These are phyloP conservation scores for Artemisia annua DNA, from an alignment of 129 eudicot genomes.

Conservation along the genomic window DNA sequence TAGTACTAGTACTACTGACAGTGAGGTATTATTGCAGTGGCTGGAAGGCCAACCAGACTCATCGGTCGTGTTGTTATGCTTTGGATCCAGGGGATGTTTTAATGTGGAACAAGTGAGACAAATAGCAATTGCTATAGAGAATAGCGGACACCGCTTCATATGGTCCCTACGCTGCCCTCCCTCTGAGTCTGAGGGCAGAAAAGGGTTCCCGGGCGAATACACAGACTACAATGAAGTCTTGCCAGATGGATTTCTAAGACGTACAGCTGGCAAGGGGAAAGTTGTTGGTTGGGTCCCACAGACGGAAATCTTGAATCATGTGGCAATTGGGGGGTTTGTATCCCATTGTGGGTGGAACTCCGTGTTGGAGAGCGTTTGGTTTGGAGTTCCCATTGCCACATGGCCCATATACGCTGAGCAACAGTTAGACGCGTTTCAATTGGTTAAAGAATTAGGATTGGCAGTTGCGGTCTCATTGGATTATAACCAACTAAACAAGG, in stretches of 20 bases:
- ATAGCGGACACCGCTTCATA: no score
- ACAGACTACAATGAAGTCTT: no score
- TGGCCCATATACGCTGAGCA: slow-evolving; percentile 47
- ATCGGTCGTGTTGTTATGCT: no score
- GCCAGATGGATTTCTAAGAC: no score
- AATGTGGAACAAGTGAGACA: no score
- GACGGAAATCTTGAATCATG: slow-evolving; percentile 21
- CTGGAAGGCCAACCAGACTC: no score
- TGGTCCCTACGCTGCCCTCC: no score
- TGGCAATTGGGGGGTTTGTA: slow-evolving; percentile 37
- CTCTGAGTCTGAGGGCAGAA: neutral
- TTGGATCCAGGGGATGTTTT: no score
- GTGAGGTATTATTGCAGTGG: neutral
- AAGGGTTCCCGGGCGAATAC: no score
- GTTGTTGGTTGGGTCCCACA: no score
- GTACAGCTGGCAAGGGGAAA: no score
- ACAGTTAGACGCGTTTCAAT: slow-evolving; percentile 35
- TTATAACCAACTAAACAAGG: slow-evolving; percentile 3
- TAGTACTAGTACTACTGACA: neutral
- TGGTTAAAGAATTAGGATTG: slow-evolving; percentile 44
- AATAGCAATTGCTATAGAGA: slow-evolving; percentile 9
- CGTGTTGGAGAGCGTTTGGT: slow-evolving; percentile 31
- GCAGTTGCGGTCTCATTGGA: slow-evolving; percentile 39
- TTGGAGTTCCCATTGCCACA: slow-evolving; percentile 42
- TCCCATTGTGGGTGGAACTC: slow-evolving; percentile 61